These are phyloP conservation scores for Solanum sejunctum DNA, from an alignment of 257 asterid genomes.

Conservation along the genomic window DNA sequence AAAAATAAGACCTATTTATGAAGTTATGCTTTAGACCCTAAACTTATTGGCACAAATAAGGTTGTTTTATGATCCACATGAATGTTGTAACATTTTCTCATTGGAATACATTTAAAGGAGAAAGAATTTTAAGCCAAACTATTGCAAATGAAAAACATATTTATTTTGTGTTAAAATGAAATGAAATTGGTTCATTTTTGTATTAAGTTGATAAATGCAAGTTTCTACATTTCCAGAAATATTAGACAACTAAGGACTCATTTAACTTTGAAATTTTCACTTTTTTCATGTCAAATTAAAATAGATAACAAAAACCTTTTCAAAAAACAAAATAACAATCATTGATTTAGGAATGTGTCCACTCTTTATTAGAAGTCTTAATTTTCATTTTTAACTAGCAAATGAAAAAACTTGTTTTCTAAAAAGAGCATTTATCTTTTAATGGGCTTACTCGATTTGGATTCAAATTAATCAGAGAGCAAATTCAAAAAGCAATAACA, in stretches of 20 bases:
- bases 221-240: neutral
- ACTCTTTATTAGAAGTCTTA: neutral
- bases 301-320: neutral
- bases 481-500: neutral
- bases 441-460: neutral
- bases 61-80: neutral
- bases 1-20: no score
- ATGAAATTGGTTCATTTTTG: neutral
- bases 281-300: neutral
- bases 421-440: neutral
- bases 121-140: neutral
- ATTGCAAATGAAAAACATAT: neutral
- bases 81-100: neutral
- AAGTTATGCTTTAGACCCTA: no score
- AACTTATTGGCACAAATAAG: neutral
- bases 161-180: neutral
- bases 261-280: no score
- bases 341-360: neutral
- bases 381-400: no score
- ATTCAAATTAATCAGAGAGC: neutral
- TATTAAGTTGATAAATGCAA: neutral
- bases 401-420: neutral
- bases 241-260: neutral
- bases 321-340: neutral
- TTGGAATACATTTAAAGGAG: neutral